Base-by-base conservation (phyloP, 1,284 basidiomycete species). In the Leucoagaricus sp. region DNA sequence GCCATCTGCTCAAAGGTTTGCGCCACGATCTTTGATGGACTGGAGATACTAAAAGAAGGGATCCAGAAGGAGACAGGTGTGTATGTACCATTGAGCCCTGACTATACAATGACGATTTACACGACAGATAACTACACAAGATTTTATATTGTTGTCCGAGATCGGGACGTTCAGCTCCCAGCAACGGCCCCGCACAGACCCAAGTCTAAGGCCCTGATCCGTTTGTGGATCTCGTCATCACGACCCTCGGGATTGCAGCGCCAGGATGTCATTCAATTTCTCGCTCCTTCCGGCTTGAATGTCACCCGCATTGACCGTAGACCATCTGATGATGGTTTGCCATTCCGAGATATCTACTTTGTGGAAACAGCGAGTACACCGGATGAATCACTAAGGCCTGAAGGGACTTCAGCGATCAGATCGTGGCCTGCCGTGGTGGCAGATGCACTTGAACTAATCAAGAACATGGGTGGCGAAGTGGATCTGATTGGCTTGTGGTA, bases 1-100 rank as follows among this genome's bases (percentile, higher is more conserved):
- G 90, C 89, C 4, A 89, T 92, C 58, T 88, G 87, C 64, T 90
- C 89, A 5, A 78, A 76, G 36, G 71, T 87, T 21, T 89, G 87
- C 57, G 73, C 76, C 7, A 75, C 72, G 9, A 63, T 87, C 42
- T 87, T 87, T 60, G 69, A 77, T 2, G 82, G 76, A 13, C 70
- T 91, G 26, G 77, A 85, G 46, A 67, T 89, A 4, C 68, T 90
- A 29, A 69, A 68, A 29, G 76, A 83, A 56, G 80, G 79, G 10
- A 85, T 91, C 46, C 89, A 91, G 63, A 82, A 87, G 59, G 75
- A 78, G 61, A 67, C 75, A 53, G 71, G 89, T 87, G 62, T 58
- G 80, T 72, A 26, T 26, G 9, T 13, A 21, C 4, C 33, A 9
- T 34, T 13, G 55, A 45, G n/a, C 34, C 13, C 36, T 46, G 25